phyloP scores from a whole-genome alignment of 2,329 filamentous ascomycete genomes.

The Hypoxylon sp. region DNA sequence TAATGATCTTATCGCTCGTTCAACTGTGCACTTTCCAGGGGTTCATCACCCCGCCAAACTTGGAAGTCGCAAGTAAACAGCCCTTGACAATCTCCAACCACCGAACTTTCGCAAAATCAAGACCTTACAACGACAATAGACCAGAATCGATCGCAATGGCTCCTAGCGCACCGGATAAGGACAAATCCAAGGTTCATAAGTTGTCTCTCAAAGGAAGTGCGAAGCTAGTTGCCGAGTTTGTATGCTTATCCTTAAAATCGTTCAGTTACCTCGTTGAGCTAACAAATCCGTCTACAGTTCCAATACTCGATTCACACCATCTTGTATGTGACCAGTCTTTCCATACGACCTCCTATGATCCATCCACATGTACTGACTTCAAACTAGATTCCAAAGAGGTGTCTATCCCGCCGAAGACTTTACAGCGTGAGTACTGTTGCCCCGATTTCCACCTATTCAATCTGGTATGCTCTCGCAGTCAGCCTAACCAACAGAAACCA shows the following conservation, averaged over 20 bases:
- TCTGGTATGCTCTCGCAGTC: neutral
- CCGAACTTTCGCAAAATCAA: neutral
- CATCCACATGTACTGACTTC: neutral
- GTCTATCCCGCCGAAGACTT: constrained; percentile 97
- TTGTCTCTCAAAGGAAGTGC: constrained; percentile 86
- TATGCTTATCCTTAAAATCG: constrained; percentile 61
- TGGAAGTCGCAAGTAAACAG: constrained; percentile 48
- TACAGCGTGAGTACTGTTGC: constrained; percentile 73
- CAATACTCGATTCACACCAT: constrained; percentile 99
- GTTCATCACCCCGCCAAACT: constrained; percentile 49
- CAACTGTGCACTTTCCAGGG: neutral
- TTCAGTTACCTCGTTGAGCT: constrained; percentile 15
- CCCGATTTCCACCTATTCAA: neutral
- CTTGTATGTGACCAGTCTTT: constrained; percentile 67
- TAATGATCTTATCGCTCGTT: constrained; percentile 12
- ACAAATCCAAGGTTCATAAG: constrained; percentile 94
- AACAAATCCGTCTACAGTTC: constrained; percentile 68
- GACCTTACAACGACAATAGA: neutral
- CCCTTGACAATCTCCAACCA: constrained; percentile 17
- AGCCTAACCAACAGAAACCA: constrained; percentile 37
- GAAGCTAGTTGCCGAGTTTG: constrained; percentile 95
- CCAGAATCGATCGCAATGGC: constrained; percentile 46
- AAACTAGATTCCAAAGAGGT: constrained; percentile 82
- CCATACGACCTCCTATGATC: neutral
- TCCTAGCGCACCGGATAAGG: constrained; percentile 60